Evolutionary conservation across 164 flowering plant species (phyloP).

Genomic region (Paratinospora sagittata): DNA sequence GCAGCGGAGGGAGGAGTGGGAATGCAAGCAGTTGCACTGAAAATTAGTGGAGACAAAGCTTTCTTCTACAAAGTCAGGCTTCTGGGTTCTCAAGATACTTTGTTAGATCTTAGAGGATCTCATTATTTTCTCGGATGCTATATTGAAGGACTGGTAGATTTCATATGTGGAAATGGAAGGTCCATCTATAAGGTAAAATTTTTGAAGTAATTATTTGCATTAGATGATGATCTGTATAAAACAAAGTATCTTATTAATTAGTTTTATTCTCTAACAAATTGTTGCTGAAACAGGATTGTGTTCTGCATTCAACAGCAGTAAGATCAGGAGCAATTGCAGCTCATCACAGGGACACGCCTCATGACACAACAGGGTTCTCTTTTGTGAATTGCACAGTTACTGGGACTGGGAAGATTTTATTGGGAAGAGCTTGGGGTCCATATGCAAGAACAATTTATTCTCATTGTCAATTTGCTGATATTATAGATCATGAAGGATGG

Average conservation of each 20-base stretch:
- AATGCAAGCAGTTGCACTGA: slow-evolving; percentile 81
- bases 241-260: neutral
- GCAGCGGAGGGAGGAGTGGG: slow-evolving; percentile 29
- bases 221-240: no score
- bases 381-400: slow-evolving; percentile 53
- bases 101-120: slow-evolving; percentile 59
- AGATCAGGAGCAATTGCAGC: slow-evolving; percentile 75
- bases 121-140: slow-evolving; percentile 57
- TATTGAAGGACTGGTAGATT: slow-evolving; percentile 81
- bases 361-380: slow-evolving; percentile 68
- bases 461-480: slow-evolving; percentile 38
- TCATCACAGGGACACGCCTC: slow-evolving; percentile 44
- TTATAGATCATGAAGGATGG: slow-evolving; percentile 66
- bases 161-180: slow-evolving; percentile 69
- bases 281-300: slow-evolving; percentile 39
- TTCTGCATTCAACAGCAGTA: slow-evolving; percentile 49
- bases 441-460: slow-evolving; percentile 62
- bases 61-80: slow-evolving; percentile 53
- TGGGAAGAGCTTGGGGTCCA: slow-evolving; percentile 92
- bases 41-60: slow-evolving; percentile 59
- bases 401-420: slow-evolving; percentile 48
- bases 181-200: slow-evolving; percentile 60
- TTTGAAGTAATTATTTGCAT: no score
- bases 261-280: no score
- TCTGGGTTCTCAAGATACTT: slow-evolving; percentile 78